Conservation (phyloP, 495 filamentous ascomycete genomes). For the Bacidia gigantensis region DNA sequence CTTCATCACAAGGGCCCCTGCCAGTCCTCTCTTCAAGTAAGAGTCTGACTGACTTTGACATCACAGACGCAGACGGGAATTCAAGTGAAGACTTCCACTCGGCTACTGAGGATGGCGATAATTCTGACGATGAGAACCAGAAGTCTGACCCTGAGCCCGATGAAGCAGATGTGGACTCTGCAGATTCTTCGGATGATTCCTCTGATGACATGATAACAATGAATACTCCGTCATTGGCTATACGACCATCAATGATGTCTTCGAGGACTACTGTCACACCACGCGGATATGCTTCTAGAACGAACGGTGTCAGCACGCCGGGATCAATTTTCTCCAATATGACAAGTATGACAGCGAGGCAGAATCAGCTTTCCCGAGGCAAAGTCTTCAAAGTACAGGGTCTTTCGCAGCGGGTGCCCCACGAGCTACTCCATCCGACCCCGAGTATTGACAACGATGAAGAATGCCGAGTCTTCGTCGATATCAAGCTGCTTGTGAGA, state of each 20-base stretch:
- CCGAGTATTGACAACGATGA: slow-evolving; percentile 73
- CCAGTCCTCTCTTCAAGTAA: slow-evolving; percentile 5
- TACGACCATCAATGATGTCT: slow-evolving; percentile 54
- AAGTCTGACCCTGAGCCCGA: slow-evolving; percentile 30
- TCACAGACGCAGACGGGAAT: slow-evolving; percentile 61
- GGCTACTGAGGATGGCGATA: slow-evolving; percentile 56
- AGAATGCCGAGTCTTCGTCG: slow-evolving; percentile 79
- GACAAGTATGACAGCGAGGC: slow-evolving; percentile 62
- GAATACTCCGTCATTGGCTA: slow-evolving; percentile 58
- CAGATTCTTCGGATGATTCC: slow-evolving; percentile 60
- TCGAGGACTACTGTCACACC: slow-evolving; percentile 60
- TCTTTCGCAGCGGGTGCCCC: slow-evolving; percentile 54
- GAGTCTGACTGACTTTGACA: slow-evolving; percentile 13
- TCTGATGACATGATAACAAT: slow-evolving; percentile 76
- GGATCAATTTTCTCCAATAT: slow-evolving; percentile 77
- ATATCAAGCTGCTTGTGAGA: slow-evolving; percentile 67
- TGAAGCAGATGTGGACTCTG: slow-evolving; percentile 39
- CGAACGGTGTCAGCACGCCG: slow-evolving; percentile 58
- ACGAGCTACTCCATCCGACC: slow-evolving; percentile 70
- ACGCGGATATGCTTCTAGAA: slow-evolving; percentile 44
- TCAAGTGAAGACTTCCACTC: slow-evolving; percentile 82
- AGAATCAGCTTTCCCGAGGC: slow-evolving; percentile 40
- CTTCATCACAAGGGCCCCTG: neutral
- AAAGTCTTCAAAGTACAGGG: slow-evolving; percentile 69
- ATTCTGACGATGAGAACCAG: neutral